Evolutionary conservation across 2,329 filamentous ascomycete genomes (phyloP).

Genomic region (Didymella segeticola): DNA sequence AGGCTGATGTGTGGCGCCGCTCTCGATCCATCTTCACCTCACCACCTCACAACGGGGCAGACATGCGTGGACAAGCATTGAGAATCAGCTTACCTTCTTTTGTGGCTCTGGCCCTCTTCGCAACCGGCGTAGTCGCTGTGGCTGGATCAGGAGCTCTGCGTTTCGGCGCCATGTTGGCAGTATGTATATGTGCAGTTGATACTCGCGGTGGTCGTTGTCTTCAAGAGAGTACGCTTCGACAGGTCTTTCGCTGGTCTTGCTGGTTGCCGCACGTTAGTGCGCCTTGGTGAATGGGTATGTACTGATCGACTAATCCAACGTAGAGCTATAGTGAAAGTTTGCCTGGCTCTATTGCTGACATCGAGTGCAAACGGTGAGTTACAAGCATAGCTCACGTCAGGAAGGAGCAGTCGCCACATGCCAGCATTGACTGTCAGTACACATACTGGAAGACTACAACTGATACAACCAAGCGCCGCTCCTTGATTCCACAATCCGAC

Average conservation of each 20-base stretch:
- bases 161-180: constrained; percentile 3
- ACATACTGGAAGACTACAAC: too few species aligned
- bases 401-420: neutral
- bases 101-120: constrained; percentile 1
- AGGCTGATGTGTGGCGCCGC: constrained; percentile 9
- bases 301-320: neutral
- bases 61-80: too few species aligned
- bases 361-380: neutral
- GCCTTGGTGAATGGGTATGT: constrained; percentile 1
- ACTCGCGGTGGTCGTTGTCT: neutral
- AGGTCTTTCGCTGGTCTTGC: neutral
- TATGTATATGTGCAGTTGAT: neutral
- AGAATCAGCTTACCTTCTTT: neutral
- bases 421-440: neutral
- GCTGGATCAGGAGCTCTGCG: constrained; percentile 2
- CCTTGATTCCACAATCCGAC: neutral
- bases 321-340: neutral
- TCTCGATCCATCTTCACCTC: neutral
- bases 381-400: neutral
- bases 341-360: neutral
- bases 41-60: neutral
- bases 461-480: too few species aligned
- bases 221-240: neutral
- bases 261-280: neutral
- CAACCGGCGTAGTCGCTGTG: neutral